phyloP scores from a whole-genome alignment of 2,329 filamentous ascomycete genomes.

The Pseudogymnoascus sp. region DNA sequence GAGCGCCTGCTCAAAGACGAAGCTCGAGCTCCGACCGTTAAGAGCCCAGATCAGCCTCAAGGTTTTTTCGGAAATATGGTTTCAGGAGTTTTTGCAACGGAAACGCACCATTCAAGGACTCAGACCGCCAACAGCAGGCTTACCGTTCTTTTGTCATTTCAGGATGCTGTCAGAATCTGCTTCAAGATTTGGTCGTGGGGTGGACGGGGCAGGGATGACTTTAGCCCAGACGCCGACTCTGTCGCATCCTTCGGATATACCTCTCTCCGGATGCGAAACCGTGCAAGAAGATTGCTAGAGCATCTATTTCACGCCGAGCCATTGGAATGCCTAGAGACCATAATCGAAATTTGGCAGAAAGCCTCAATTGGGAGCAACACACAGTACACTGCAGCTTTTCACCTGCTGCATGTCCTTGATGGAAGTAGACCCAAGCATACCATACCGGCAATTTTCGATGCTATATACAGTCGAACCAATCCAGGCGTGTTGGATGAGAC shows the following conservation, averaged over 20 bases:
- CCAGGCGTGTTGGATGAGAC: conserved; percentile 68
- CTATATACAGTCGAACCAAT: conserved; percentile 90
- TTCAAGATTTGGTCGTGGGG: conserved; percentile 95
- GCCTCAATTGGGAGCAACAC: conserved; percentile 36
- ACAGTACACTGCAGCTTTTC: conserved; percentile 62
- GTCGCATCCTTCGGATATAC: conserved; percentile 83
- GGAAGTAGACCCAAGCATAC: conserved; percentile 85
- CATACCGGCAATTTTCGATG: conserved; percentile 89
- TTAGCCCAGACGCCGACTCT: conserved; percentile 55
- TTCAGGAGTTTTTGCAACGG: conserved; percentile 77
- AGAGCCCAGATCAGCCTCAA: conserved; percentile 74
- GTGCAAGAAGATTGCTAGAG: conserved; percentile 78
- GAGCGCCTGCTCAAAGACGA: conserved; percentile 73
- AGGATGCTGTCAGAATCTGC: conserved; percentile 87
- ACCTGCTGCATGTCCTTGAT: conserved; percentile 81
- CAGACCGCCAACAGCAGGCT: conserved; percentile 87
- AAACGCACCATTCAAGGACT: conserved; percentile 67
- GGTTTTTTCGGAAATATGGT: conserved; percentile 94
- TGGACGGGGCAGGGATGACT: conserved; percentile 52
- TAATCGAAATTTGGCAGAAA: conserved; percentile 74
- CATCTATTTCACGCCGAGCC: conserved; percentile 89
- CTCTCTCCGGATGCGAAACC: conserved; percentile 81
- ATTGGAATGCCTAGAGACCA: conserved; percentile 84
- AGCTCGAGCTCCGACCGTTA: conserved; percentile 55
- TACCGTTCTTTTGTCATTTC: conserved; percentile 91